Conservation (phyloP, 345 rosid species). For the Salix dunnii region DNA sequence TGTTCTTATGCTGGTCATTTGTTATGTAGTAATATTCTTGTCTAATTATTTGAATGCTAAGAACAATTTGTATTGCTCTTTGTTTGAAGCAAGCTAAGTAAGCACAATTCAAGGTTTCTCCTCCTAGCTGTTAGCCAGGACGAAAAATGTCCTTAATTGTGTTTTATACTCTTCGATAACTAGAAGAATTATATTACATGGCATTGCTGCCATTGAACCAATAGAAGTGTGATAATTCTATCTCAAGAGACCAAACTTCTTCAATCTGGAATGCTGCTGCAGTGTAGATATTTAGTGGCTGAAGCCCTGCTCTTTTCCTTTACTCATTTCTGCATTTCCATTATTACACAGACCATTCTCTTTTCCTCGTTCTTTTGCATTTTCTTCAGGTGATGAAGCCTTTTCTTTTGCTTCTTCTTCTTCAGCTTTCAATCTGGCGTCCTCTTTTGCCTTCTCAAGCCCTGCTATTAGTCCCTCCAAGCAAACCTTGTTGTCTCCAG, state of each 20-base stretch:
- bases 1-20: too few relatives aligned
- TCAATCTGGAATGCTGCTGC: neutral
- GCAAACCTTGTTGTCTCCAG: neutral
- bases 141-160: neutral
- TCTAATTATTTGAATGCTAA: too few relatives aligned
- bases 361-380: neutral
- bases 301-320: neutral
- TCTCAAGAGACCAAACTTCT: neutral
- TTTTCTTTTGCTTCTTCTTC: slow-evolving; percentile 2
- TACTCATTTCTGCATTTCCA: neutral
- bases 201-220: neutral
- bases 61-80: too few relatives aligned
- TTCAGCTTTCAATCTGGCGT: neutral
- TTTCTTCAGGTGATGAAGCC: neutral
- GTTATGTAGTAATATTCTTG: too few relatives aligned
- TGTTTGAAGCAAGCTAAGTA: too few relatives aligned
- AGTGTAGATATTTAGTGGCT: neutral
- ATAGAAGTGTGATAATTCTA: neutral
- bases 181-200: neutral
- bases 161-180: neutral
- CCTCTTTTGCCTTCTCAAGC: slow-evolving; percentile 11
- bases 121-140: neutral
- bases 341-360: neutral
- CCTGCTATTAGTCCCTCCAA: slow-evolving; percentile 12
- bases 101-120: too few relatives aligned